phyloP scores from a whole-genome alignment of 768 basidiomycete genomes.

The Suillus brevipes region DNA sequence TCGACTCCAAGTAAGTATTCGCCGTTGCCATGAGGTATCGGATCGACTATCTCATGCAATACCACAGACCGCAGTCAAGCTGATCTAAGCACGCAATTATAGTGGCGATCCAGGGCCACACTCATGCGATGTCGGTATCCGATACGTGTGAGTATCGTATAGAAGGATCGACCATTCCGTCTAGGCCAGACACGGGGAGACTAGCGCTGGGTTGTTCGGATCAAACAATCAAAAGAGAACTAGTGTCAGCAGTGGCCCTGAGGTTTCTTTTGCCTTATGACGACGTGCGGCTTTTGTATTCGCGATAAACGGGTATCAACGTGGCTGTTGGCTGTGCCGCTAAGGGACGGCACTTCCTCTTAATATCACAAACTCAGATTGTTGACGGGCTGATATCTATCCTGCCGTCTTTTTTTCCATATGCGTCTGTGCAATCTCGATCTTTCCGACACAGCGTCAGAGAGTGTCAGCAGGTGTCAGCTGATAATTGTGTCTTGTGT shows the following conservation, averaged over 20 bases:
- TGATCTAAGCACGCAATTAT: background rate
- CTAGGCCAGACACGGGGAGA: background rate
- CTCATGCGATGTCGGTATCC: background rate
- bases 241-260: conserved; percentile 25
- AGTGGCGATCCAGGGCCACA: background rate
- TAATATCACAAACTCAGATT: conserved; percentile 20
- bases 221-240: conserved; percentile 17
- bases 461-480: conserved; percentile 14
- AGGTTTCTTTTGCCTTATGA: conserved; percentile 20
- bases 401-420: conserved; percentile 22
- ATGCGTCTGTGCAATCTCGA: conserved; percentile 24
- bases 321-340: conserved; percentile 30
- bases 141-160: background rate
- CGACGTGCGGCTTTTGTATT: conserved; percentile 5
- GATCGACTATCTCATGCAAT: background rate
- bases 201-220: background rate
- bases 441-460: conserved; percentile 24
- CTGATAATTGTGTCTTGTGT: conserved; percentile 17
- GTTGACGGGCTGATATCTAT: conserved; percentile 19
- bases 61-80: background rate
- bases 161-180: background rate
- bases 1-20: conserved; percentile 1
- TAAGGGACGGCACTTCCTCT: conserved; percentile 22
- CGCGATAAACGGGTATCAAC: conserved; percentile 13
- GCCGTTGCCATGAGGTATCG: conserved; percentile 7